Percentiles rank a stretch among this genome's conserved stretches.
These are phyloP conservation scores for Oryza nivara DNA, from an alignment of 176 grass and related monocot species.

Conservation along the genomic window DNA sequence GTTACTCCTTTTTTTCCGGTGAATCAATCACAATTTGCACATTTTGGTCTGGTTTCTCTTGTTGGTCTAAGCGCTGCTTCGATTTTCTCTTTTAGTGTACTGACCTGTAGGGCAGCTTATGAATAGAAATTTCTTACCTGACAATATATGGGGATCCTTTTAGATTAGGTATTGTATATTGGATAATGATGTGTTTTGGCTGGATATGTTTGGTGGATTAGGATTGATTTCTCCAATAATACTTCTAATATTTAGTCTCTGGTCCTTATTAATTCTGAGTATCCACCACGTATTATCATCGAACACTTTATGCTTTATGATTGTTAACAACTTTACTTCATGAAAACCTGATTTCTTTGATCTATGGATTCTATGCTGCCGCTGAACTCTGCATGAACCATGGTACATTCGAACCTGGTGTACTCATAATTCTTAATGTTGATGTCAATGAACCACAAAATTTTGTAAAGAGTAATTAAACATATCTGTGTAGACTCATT, in stretches of 20 bases:
- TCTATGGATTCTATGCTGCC: background rate
- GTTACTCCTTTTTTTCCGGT: background rate
- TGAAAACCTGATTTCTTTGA: background rate
- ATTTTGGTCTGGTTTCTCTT: background rate
- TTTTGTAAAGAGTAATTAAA: background rate
- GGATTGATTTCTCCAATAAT: constrained; percentile 22
- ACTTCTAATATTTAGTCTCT: constrained; percentile 26
- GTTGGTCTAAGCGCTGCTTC: background rate
- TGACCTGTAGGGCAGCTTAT: background rate
- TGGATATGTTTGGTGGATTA: constrained; percentile 28
- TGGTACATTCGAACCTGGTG: background rate
- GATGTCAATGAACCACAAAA: background rate
- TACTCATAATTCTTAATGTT: background rate
- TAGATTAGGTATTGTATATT: constrained; percentile 21
- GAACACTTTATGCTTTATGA: background rate
- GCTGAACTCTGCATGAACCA: background rate
- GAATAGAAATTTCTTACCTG: background rate
- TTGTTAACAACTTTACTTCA: constrained; percentile 13
- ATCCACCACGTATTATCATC: background rate
- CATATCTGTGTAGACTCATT: background rate
- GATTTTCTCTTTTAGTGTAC: constrained; percentile 1
- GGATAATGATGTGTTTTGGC: constrained; percentile 34
- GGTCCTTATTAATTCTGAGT: background rate
- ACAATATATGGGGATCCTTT: constrained; percentile 1
- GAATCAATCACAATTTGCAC: background rate